phyloP scores from a whole-genome alignment of 495 filamentous ascomycete species.

The Chaetomidium leptoderma region DNA sequence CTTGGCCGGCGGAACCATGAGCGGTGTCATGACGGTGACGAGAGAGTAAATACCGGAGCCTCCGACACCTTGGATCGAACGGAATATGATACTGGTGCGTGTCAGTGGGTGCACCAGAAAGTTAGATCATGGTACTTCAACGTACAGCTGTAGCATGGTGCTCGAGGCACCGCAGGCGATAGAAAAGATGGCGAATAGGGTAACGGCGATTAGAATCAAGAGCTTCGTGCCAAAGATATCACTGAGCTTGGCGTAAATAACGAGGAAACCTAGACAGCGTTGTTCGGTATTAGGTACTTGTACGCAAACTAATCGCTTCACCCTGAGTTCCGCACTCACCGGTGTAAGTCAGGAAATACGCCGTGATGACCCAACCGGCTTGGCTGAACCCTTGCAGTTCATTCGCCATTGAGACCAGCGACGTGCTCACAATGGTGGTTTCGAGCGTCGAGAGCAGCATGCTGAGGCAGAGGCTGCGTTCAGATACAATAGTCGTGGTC shows the following conservation, averaged over 20 bases:
- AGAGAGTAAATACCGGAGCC: conserved; percentile 52
- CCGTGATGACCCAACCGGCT: conserved; percentile 53
- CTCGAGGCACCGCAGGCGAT: conserved; percentile 47
- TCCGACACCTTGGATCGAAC: conserved; percentile 54
- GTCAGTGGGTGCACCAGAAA: background rate
- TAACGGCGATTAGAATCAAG: conserved; percentile 39
- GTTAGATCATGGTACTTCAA: background rate
- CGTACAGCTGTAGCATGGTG: conserved; percentile 47
- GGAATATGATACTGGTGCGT: conserved; percentile 45
- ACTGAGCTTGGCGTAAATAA: conserved; percentile 50
- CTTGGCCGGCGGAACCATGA: conserved; percentile 45
- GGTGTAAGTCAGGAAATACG: conserved; percentile 55
- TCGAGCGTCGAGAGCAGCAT: conserved; percentile 44
- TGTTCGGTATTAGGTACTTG: background rate
- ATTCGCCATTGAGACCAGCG: conserved; percentile 53
- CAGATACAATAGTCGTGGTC: background rate
- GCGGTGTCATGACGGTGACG: conserved; percentile 43
- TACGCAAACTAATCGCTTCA: too few species aligned
- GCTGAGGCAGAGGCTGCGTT: background rate
- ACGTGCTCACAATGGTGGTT: conserved; percentile 55
- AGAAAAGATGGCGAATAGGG: conserved; percentile 50
- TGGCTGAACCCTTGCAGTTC: conserved; percentile 47
- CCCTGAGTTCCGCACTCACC: conserved; percentile 23
- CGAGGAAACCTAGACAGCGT: conserved; percentile 34
- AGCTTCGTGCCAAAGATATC: conserved; percentile 52